Conservation (phyloP, 106 monocot species). For the Dioscorea dumetorum region DNA sequence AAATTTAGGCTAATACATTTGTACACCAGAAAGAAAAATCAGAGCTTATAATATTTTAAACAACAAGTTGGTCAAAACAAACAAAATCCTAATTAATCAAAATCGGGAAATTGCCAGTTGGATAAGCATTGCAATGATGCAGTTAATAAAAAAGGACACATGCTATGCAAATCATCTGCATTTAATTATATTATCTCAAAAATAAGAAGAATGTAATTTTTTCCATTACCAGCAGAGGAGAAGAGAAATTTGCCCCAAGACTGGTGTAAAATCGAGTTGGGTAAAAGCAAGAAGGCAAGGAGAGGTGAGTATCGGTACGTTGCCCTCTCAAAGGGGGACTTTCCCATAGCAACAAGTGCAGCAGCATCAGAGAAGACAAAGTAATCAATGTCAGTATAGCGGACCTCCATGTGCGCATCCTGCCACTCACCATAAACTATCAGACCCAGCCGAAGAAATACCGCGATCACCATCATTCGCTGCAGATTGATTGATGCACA, state of each 20-base stretch:
- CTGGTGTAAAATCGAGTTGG: too few relatives aligned
- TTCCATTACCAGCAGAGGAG: too few relatives aligned
- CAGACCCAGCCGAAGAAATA: conserved; percentile 38
- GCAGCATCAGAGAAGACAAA: too few relatives aligned
- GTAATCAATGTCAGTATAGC: conserved; percentile 42
- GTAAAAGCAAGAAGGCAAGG: too few relatives aligned
- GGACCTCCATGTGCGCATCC: conserved; percentile 81
- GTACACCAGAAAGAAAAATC: too few relatives aligned
- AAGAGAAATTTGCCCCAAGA: too few relatives aligned
- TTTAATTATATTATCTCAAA: conserved; percentile 74
- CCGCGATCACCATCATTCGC: conserved; percentile 39
- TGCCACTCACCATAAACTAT: conserved; percentile 82
- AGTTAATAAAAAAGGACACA: conserved; percentile 39
- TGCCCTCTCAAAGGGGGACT: too few relatives aligned
- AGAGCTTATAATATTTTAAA: too few relatives aligned
- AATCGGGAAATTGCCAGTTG: conserved; percentile 41
- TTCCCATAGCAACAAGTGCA: too few relatives aligned
- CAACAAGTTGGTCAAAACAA: too few relatives aligned
- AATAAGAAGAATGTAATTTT: conserved; percentile 12
- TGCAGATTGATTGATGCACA: conserved; percentile 9
- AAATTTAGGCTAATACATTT: too few relatives aligned
- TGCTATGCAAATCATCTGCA: conserved; percentile 58
- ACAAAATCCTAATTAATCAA: not conserved
- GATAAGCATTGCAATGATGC: conserved; percentile 65
- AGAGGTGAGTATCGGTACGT: too few relatives aligned